A percentile compares a stretch with the other conserved stretches of the same genome.
Evolutionary conservation across 768 basidiomycete genomes (phyloP).

Genomic region (Suillus alpinus): DNA sequence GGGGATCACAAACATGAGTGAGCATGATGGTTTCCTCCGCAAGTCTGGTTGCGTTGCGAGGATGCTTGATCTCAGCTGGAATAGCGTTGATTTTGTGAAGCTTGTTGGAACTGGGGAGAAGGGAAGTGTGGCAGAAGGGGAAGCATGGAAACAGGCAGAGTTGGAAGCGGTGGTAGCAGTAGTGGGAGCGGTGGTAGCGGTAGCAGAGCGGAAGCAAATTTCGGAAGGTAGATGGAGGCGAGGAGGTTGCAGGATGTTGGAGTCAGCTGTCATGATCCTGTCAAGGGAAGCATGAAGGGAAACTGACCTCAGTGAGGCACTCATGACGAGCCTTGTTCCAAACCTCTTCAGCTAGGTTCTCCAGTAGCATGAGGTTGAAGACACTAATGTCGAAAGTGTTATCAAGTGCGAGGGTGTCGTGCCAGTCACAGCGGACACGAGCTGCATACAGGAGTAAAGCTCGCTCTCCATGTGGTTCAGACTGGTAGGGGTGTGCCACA

Average conservation of each 20-base stretch:
- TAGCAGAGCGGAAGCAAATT: too few relatives aligned
- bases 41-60: not conserved
- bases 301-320: not conserved
- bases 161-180: too few relatives aligned
- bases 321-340: fast-evolving
- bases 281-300: too few relatives aligned
- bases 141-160: too few relatives aligned
- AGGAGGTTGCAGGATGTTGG: too few relatives aligned
- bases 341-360: not conserved
- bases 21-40: not conserved
- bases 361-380: not conserved
- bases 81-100: too few relatives aligned
- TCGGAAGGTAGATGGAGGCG: too few relatives aligned
- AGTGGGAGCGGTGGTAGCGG: too few relatives aligned
- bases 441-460: not conserved
- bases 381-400: not conserved
- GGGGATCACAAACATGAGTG: not conserved
- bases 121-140: too few relatives aligned
- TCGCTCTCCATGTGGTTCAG: not conserved
- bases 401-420: not conserved
- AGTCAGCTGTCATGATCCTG: too few relatives aligned
- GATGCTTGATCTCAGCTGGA: not conserved
- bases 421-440: not conserved
- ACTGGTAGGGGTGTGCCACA: fast-evolving
- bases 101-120: too few relatives aligned